Conservation (phyloP, 148 eudicot species). For the Nepenthes mirabilis region DNA sequence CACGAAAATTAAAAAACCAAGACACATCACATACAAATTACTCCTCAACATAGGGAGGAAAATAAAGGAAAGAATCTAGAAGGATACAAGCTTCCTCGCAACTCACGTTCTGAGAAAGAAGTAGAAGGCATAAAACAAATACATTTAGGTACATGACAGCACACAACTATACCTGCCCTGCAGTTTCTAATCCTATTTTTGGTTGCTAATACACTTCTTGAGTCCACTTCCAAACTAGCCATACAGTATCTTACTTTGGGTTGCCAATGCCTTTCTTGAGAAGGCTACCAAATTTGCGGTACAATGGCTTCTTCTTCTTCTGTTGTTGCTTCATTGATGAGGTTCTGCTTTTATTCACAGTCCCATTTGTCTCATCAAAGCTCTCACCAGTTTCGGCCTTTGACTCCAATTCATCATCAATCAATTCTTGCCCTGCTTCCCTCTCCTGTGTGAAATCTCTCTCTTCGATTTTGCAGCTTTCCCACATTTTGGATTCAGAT, state of each 20-base stretch:
- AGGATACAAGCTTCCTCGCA: slow-evolving; percentile 31
- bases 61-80: slow-evolving; percentile 24
- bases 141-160: too few species aligned
- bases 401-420: slow-evolving; percentile 57
- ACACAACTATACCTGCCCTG: too few species aligned
- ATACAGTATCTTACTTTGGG: neutral
- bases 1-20: neutral
- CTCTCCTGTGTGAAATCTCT: neutral
- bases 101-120: slow-evolving; percentile 7
- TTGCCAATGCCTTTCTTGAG: slow-evolving; percentile 51
- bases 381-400: slow-evolving; percentile 48
- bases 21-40: slow-evolving; percentile 15
- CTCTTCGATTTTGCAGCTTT: neutral
- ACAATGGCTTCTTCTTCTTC: slow-evolving; percentile 82
- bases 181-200: slow-evolving; percentile 24
- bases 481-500: neutral
- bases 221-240: too few species aligned
- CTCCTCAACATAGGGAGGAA: slow-evolving; percentile 9
- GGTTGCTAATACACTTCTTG: slow-evolving; percentile 17
- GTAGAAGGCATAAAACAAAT: slow-evolving; percentile 6
- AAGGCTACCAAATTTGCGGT: slow-evolving; percentile 68
- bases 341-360: slow-evolving; percentile 38
- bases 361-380: slow-evolving; percentile 37
- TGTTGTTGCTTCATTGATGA: slow-evolving; percentile 40
- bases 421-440: slow-evolving; percentile 40